Base-by-base conservation (phyloP, 2,329 filamentous ascomycete genomes). In the Cladosporium sp. region DNA sequence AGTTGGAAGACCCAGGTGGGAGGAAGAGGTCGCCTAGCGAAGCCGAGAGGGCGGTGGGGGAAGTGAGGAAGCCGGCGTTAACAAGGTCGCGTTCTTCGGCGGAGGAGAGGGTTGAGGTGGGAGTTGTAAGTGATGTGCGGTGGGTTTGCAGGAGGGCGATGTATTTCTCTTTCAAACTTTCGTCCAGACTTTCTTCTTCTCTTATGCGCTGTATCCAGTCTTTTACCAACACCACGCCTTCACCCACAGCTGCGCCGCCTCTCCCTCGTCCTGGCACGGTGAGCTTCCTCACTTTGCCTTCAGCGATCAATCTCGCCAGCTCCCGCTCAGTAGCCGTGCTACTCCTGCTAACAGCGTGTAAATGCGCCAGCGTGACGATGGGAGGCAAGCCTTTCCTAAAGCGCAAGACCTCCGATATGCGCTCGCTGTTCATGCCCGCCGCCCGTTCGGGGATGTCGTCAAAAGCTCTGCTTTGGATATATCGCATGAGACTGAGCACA, bases 321-420 rank as follows among this genome's bases (percentile, higher is more conserved):
- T 88, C 85, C 40, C 86, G 74, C 66, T 89, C 86, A 1, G 82
- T 81, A 1, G 71, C 73, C 0, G 85, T 87, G 1, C 85, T 80
- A 2, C 80, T 82, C 8, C 68, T 69, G 39, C 86, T 73, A 2
- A 89, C 67, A 1, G 84, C 79, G 54, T 85, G 79, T 6, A 90
- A 65, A 63, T 90, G 86, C 1, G 82, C 78, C 17, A 83, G 66
- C 0, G 82, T 85, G 4, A 86, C 80, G 18, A 89, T 72, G 0
- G 81, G 82, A 8, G 87, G 84, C 36, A 88, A 66, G 12, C 68
- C 68, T 27, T 67, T 69, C 15, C 85, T 75, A 62, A 80, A 83
- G 54, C 83, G 80, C 47, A 89, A 72, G 13, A 86, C 70, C 59
- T 85, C 79, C 2, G 84, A 74, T 12, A 83, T 81, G 9, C 83